Base-by-base conservation (phyloP, 768 basidiomycete species). In the Mycena maculata region DNA sequence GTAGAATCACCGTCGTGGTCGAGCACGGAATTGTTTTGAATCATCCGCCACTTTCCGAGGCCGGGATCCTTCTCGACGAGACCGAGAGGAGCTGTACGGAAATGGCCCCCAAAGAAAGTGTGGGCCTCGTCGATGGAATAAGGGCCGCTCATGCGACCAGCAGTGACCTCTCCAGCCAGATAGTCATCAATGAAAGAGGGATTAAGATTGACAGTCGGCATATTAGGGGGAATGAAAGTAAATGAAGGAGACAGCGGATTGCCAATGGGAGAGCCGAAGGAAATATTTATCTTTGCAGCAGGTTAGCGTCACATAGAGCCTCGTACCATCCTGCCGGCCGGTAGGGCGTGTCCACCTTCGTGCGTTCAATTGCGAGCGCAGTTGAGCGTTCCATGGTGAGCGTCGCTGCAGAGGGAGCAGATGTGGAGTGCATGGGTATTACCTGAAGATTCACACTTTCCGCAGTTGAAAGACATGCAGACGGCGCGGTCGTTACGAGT, bases 351-450 rank as follows among this genome's bases (percentile, higher is more conserved):
- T 57, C 60, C 18, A 67, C 28, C 25, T 16, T 28, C 5, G 9
- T 2, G 25, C 45, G 30, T 18, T 67, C 66, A 67, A 20, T 61
- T 67, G 20, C 66, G 59, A 67, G 59, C 41, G 66, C 66, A 67
- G 27, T 48, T 13, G 13, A 25, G 11, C 41, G 64, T 56, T 44
- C 64, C 56, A 33, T 65, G 64, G 60, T 61, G 33, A 61, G 60
- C 4, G 25, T 61, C 61, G 31, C 31, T 42, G 36, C 61, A 63
- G 53, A 63, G 61, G 53, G 52, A 25, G 44, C 61, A 63, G 27
- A 62, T 38, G 31, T 63, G 52, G 49, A 47, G 12, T 9, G 52
- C 20, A 31, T 62, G 61, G 9, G 28, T 31, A 30, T 30, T 20
- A 2, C 30, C 49, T 6, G 31, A 4, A 13, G 42, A 30, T 20